Evolutionary conservation across 306 rosid species (phyloP), one percentile per base, ranked within the genome.

Genomic region (Senna tora): DNA sequence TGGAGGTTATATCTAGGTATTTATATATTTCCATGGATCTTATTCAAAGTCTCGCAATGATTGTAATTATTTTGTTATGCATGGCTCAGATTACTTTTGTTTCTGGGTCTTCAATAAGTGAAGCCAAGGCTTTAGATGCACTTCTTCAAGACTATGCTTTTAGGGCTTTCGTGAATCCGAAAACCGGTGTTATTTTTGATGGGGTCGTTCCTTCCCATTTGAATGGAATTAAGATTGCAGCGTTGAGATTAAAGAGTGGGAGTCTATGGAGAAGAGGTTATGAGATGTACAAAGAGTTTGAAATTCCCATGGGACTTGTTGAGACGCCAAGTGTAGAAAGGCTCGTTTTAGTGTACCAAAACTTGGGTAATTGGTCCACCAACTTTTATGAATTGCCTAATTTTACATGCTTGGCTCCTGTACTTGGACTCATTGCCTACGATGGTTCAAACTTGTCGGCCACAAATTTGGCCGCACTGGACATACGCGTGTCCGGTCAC

Each of bases 281-380:
- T 72, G 1, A 6, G 0, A 45, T 52, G 79, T 95, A 82, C 88
- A 75, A 86, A 38, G 99, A 91, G 83, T 89, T 91, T 66, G 75
- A 33, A 13, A 86, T 95, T 63, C 90, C 93, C 0, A 15, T 0
- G 0, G 96, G 96, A 16, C 77, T 91, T 47, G 41, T 33, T 6
- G 96, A 46, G 81, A 78, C 13, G 0, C 96, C 85, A 3, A 87
- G 86, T 80, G 99, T 83, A 14, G 59, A 82, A 85, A 94, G 99
- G 77, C 83, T 94, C 74, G 89, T 91, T 82, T 83, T 94, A 52
- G 93, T 95, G 82, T 95, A 95, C 87, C 99, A 91, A 77, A 87
- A 89, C 77, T 65, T 95, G 65, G 96, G 90, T 19, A 82, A 81
- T 65, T 80, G 78, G 89, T 91, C 97, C 10, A n/a, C 7, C 25